These are phyloP conservation scores for Prunus mongolica DNA, from an alignment of 306 rosid genomes.

Conservation along the genomic window DNA sequence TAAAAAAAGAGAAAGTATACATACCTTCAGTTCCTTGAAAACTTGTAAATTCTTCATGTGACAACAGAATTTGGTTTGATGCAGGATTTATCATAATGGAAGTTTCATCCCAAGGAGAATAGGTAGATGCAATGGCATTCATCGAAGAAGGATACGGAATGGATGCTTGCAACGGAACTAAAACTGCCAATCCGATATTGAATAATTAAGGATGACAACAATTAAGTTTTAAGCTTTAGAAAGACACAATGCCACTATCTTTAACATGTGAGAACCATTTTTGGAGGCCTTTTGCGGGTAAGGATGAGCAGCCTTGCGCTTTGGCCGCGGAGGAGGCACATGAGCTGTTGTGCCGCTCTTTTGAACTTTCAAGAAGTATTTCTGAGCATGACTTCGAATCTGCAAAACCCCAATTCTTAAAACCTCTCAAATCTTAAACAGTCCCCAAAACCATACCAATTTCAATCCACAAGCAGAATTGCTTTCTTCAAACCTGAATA, in stretches of 20 bases:
- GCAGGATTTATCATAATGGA: constrained; percentile 47
- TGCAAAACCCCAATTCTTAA: constrained; percentile 21
- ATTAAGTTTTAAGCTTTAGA: constrained; percentile 17
- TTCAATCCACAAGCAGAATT: not conserved
- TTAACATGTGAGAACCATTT: constrained; percentile 50
- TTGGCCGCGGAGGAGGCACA: constrained; percentile 97
- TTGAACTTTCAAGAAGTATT: constrained; percentile 85
- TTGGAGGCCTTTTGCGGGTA: constrained; percentile 92
- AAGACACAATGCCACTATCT: constrained; percentile 14
- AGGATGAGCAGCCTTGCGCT: constrained; percentile 94
- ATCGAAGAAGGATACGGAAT: constrained; percentile 58
- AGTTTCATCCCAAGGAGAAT: constrained; percentile 68
- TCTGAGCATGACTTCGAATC: constrained; percentile 96
- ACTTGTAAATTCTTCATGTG: constrained; percentile 52
- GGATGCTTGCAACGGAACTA: constrained; percentile 70
- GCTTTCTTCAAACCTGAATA: constrained; percentile 64
- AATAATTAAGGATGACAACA: constrained; percentile 18
- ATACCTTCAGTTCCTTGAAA: constrained; percentile 57
- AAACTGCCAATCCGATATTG: constrained; percentile 48
- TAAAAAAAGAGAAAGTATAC: constrained; percentile 20
- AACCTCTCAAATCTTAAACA: too few species aligned
- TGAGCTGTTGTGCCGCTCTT: constrained; percentile 81
- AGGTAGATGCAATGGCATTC: constrained; percentile 49
- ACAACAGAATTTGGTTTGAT: constrained; percentile 27
- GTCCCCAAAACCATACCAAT: not conserved